Evolutionary conservation across 257 asterid species (phyloP), one percentile per base, ranked within the genome.

Genomic region (Pogostemon cablin): DNA sequence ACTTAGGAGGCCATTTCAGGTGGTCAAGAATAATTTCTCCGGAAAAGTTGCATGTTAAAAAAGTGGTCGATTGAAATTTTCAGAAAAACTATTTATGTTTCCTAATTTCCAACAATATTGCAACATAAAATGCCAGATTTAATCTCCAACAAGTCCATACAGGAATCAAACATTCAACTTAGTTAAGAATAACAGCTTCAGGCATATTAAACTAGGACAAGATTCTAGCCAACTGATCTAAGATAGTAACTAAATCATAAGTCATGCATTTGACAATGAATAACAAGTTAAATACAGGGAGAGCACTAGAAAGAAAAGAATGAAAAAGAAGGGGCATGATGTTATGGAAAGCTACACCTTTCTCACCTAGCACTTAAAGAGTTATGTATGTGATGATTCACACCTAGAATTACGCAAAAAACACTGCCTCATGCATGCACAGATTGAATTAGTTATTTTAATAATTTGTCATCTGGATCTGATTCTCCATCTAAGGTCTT

Each of bases 131-230:
- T 15, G 40, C 42, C 57, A 41, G 4, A 40, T 35, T 37, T 48
- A 39, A 53, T 7, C 48, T 3, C 65, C 52, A 40, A 54, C 73
- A 34, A 60, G 53, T 25, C 60, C 20, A 60, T 60, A 46, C 20
- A 59, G 65, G 20, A 58, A 42, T 25, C 57, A 61, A 46, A 32
- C 44, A 53, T 25, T 71, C 62, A 34, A 52, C 15, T 48, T 17
- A 2, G 55, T 38, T 20, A 68, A 66, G 41, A 37, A 37, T 20
- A 57, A 54, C 61, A 35, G 37, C 49, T 12, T 44, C 62, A 9
- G 54, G 61, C 46, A 56, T 20, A 46, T 46, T 57, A 46, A 56
- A 57, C 61, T 44, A 66, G 65, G 17, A 56, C 12, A 54, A 53
- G 58, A 41, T 9, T 40, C 25, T 12, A 4, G 35, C 40, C 47